Conservation (phyloP, 1,284 basidiomycete species). For the Veloporphyrellus conicus region DNA sequence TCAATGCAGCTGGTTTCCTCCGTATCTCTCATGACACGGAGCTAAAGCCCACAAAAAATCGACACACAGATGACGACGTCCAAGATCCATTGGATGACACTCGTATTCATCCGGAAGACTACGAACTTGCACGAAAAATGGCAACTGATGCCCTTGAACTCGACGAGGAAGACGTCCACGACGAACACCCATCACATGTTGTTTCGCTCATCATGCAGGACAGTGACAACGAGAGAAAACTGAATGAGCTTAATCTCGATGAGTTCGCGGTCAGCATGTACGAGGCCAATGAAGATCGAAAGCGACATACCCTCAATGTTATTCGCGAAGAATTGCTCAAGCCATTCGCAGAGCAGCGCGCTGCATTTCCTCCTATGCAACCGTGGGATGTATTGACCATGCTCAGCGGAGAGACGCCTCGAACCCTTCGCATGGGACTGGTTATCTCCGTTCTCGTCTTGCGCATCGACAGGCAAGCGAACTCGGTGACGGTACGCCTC, state of each 20-base stretch:
- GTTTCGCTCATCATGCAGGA: slow-evolving; percentile 84
- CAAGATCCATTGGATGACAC: slow-evolving; percentile 94
- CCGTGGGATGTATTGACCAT: slow-evolving; percentile 88
- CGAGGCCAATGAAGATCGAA: slow-evolving; percentile 77
- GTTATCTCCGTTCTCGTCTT: slow-evolving; percentile 81
- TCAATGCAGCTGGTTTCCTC: slow-evolving; percentile 89
- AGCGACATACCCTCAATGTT: slow-evolving; percentile 82
- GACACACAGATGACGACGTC: slow-evolving; percentile 66
- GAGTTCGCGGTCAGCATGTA: slow-evolving; percentile 94
- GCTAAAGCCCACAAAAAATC: slow-evolving; percentile 57
- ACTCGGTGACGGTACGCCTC: slow-evolving; percentile 63
- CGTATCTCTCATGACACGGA: slow-evolving; percentile 75
- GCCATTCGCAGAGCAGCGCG: slow-evolving; percentile 80
- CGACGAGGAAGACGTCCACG: slow-evolving; percentile 91
- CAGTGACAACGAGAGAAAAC: slow-evolving; percentile 73
- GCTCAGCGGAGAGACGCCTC: slow-evolving; percentile 88
- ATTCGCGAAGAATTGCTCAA: slow-evolving; percentile 86
- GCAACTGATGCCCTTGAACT: slow-evolving; percentile 94
- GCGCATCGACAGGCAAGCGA: slow-evolving; percentile 45
- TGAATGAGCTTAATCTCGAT: slow-evolving; percentile 90
- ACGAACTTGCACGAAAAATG: slow-evolving; percentile 97
- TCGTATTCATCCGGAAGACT: slow-evolving; percentile 97
- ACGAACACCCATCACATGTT: slow-evolving; percentile 85
- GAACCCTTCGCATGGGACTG: slow-evolving; percentile 75
- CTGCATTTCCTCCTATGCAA: slow-evolving; percentile 62